A percentile compares a stretch with the other conserved stretches of the same genome.
phyloP scores from a whole-genome alignment of 352 stramenopile genomes.

The Aphanomyces astaci region DNA sequence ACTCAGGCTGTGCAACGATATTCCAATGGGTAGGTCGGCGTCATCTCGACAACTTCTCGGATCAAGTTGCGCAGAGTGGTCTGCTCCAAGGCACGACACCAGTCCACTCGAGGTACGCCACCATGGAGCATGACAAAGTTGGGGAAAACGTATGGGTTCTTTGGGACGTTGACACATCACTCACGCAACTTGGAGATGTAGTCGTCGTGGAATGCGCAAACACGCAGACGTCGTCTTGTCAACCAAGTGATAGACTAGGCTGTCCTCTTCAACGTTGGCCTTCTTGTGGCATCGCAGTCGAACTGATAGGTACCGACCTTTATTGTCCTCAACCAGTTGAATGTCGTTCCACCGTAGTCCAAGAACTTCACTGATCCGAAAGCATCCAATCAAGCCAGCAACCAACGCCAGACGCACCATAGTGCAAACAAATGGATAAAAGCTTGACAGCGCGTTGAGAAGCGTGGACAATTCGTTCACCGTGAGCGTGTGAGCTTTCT shows the following conservation, averaged over 20 bases:
- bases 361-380: not conserved
- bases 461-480: slow-evolving; percentile 7
- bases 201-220: not conserved
- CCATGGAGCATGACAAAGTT: not conserved
- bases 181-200: not conserved
- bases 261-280: not conserved
- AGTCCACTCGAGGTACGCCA: not conserved
- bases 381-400: not conserved
- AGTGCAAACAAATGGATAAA: not conserved
- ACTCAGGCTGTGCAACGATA: not conserved
- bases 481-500: slow-evolving; percentile 3
- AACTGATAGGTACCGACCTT: not conserved
- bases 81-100: not conserved
- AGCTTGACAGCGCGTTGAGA: not conserved
- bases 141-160: not conserved
- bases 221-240: not conserved
- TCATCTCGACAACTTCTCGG: not conserved
- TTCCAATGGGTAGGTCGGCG: not conserved
- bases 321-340: not conserved
- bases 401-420: not conserved
- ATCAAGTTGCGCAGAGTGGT: not conserved
- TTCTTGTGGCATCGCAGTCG: not conserved
- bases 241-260: not conserved
- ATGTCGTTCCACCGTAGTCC: not conserved
- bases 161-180: not conserved